Percentiles rank a stretch among this genome's conserved stretches.
Conservation (phyloP, 148 eudicot species). For the Heliosperma pusillum region DNA sequence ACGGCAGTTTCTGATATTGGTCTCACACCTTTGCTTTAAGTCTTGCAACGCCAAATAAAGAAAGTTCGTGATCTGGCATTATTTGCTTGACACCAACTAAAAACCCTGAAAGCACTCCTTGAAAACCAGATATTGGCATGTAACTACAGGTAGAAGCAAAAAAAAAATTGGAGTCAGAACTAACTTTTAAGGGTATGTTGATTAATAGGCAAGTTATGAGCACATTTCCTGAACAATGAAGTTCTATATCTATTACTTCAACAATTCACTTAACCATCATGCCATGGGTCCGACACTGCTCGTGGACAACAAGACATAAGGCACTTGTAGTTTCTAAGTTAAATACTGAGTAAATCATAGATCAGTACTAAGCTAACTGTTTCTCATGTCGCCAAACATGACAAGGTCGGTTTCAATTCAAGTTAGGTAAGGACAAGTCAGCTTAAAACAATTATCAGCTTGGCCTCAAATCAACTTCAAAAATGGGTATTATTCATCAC, state of each 20-base stretch:
- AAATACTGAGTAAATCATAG: too few relatives aligned
- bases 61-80: constrained; percentile 85
- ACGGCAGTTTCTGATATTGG: constrained; percentile 3
- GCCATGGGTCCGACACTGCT: not conserved
- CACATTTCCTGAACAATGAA: not conserved
- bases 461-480: too few relatives aligned
- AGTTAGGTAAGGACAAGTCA: too few relatives aligned
- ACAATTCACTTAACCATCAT: not conserved
- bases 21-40: constrained; percentile 74
- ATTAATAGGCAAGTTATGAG: not conserved
- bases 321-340: not conserved
- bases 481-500: too few relatives aligned
- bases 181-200: not conserved
- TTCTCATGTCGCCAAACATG: too few relatives aligned
- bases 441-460: too few relatives aligned
- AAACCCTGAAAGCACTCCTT: constrained; percentile 82
- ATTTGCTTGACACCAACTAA: constrained; percentile 95
- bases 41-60: constrained; percentile 43
- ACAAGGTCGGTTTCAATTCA: too few relatives aligned
- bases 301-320: not conserved
- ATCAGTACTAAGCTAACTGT: too few relatives aligned
- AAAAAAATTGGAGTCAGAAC: not conserved
- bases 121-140: constrained; percentile 91
- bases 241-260: not conserved
- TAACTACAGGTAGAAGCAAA: constrained; percentile 45